These are phyloP conservation scores for Scedosporium minutisporum DNA, from an alignment of 2,329 filamentous ascomycete species.

Conservation along the genomic window DNA sequence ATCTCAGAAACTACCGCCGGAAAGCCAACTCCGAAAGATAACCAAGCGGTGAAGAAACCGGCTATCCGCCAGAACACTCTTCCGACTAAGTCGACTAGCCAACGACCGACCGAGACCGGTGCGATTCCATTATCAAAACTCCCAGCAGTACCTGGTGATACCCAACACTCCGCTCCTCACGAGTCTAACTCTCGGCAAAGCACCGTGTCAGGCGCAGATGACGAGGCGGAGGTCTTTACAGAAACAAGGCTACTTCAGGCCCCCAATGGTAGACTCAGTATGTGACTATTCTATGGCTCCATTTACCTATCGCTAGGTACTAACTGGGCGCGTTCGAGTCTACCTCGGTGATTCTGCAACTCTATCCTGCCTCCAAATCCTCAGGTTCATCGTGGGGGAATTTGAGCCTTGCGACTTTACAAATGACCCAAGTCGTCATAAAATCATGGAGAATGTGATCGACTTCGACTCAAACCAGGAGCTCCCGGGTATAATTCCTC, in stretches of 20 bases:
- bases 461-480: neutral
- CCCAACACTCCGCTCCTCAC: neutral
- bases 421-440: slow-evolving; percentile 44
- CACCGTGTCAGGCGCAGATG: slow-evolving; percentile 35
- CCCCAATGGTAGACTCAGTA: slow-evolving; percentile 45
- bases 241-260: slow-evolving; percentile 51
- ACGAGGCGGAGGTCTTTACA: slow-evolving; percentile 46
- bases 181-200: slow-evolving; percentile 22
- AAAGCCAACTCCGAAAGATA: neutral
- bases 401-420: slow-evolving; percentile 49
- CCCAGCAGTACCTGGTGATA: neutral
- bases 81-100: neutral
- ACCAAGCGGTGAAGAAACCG: neutral
- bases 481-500: slow-evolving; percentile 2
- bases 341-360: slow-evolving; percentile 56
- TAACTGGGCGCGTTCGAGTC: slow-evolving; percentile 24
- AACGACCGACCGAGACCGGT: neutral
- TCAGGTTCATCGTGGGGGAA: slow-evolving; percentile 50
- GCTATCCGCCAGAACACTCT: neutral
- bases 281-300: slow-evolving; percentile 17
- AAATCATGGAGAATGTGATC: slow-evolving; percentile 34
- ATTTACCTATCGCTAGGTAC: neutral
- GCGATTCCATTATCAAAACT: neutral
- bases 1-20: neutral
- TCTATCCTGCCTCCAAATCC: slow-evolving; percentile 49